phyloP scores from a whole-genome alignment of 495 filamentous ascomycete species.

The Penicillium paradoxum region DNA sequence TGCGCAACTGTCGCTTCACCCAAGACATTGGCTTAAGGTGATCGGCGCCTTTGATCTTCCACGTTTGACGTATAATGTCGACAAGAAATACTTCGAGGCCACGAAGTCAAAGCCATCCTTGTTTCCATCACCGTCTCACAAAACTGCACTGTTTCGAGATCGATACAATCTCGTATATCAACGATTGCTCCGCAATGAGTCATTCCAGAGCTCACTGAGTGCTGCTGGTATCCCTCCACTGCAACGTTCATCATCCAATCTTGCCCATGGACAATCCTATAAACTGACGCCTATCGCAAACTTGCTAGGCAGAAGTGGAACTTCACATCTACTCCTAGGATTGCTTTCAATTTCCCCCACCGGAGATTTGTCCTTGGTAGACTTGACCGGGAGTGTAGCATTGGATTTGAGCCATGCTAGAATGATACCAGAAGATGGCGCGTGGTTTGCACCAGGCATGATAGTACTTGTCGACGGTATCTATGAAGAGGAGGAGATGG shows the following conservation, averaged over 20 bases:
- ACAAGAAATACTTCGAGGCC: constrained; percentile 87
- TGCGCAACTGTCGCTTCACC: constrained; percentile 51
- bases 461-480: constrained; percentile 89
- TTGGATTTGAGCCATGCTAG: constrained; percentile 78
- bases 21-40: constrained; percentile 72
- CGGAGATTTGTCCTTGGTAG: constrained; percentile 74
- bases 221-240: constrained; percentile 40
- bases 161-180: constrained; percentile 88
- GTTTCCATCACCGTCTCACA: constrained; percentile 73
- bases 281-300: constrained; percentile 92
- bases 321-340: constrained; percentile 80
- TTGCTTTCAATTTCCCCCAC: constrained; percentile 77
- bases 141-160: constrained; percentile 80
- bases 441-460: constrained; percentile 92
- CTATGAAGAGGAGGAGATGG: constrained; percentile 85
- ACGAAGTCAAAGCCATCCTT: constrained; percentile 63
- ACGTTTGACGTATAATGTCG: constrained; percentile 73
- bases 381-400: constrained; percentile 79
- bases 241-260: constrained; percentile 52
- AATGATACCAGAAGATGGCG: constrained; percentile 75
- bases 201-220: constrained; percentile 74
- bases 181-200: constrained; percentile 83
- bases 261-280: constrained; percentile 58
- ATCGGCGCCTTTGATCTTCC: constrained; percentile 83
- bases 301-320: constrained; percentile 81